Evolutionary conservation across 2,329 filamentous ascomycete species (phyloP).

Genomic region (Bipolaris oryzae): DNA sequence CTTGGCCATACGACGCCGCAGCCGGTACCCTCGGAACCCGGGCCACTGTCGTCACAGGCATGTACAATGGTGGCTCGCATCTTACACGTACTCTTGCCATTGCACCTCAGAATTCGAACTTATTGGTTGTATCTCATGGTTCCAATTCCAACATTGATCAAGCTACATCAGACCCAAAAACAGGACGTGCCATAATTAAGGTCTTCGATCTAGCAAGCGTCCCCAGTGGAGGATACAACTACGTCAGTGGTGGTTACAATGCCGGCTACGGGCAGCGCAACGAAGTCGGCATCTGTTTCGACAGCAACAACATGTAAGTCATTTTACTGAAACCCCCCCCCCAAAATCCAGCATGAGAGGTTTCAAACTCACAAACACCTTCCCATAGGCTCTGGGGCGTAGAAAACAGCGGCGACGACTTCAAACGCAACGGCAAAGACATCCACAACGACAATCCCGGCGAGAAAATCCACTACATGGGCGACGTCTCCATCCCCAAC

Average conservation of each 20-base stretch:
- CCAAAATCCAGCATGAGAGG: no score
- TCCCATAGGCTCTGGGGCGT: constrained; percentile 54
- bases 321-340: constrained; percentile 18
- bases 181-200: constrained; percentile 69
- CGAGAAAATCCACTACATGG: constrained; percentile 75
- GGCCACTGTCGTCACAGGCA: constrained; percentile 67
- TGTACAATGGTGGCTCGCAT: constrained; percentile 59
- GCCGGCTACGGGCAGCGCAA: constrained; percentile 73
- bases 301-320: constrained; percentile 56
- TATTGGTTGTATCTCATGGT: constrained; percentile 69
- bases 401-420: constrained; percentile 73
- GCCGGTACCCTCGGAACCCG: constrained; percentile 54
- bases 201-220: constrained; percentile 59
- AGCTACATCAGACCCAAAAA: constrained; percentile 55
- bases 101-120: constrained; percentile 59
- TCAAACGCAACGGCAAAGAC: constrained; percentile 64
- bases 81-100: constrained; percentile 70
- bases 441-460: constrained; percentile 71
- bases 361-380: neutral
- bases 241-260: constrained; percentile 57
- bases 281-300: constrained; percentile 65
- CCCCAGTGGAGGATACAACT: constrained; percentile 52
- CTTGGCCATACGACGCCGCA: constrained; percentile 67
- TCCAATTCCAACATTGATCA: constrained; percentile 67
- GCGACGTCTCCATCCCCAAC: constrained; percentile 54